These are phyloP conservation scores for Monoraphidium neglectum DNA, from an alignment of 139 green algal species.

Conservation along the genomic window DNA sequence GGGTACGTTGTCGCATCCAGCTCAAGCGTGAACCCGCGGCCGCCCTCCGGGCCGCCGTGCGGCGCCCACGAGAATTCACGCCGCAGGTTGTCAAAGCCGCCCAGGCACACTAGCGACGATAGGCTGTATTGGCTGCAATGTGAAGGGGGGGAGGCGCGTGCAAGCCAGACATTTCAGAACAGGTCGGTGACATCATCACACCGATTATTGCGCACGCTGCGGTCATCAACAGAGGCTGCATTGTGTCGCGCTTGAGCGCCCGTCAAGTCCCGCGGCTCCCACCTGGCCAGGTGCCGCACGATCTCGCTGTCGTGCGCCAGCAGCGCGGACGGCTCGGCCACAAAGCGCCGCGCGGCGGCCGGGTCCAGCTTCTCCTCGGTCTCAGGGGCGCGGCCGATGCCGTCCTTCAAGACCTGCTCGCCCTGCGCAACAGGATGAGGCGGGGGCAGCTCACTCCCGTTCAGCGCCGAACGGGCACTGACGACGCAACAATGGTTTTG, in stretches of 20 bases:
- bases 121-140: constrained; percentile 45
- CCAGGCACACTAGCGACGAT: constrained; percentile 71
- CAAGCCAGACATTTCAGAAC: too few species aligned
- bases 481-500: too few species aligned
- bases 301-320: constrained; percentile 39
- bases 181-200: too few species aligned
- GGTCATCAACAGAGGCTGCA: too few species aligned
- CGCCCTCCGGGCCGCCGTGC: background rate
- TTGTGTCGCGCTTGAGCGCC: too few species aligned
- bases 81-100: constrained; percentile 91
- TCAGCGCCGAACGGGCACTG: too few species aligned
- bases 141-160: background rate
- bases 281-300: constrained; percentile 11
- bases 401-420: constrained; percentile 76
- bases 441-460: too few species aligned
- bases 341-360: constrained; percentile 42
- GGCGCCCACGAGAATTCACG: constrained; percentile 73
- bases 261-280: background rate
- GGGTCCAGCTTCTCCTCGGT: constrained; percentile 73
- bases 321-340: constrained; percentile 63
- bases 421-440: constrained; percentile 48
- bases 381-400: constrained; percentile 79
- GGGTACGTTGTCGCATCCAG: constrained; percentile 89
- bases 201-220: too few species aligned
- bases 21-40: constrained; percentile 78